These are phyloP conservation scores for Mycena crocata DNA, from an alignment of 768 basidiomycete genomes.

Conservation along the genomic window DNA sequence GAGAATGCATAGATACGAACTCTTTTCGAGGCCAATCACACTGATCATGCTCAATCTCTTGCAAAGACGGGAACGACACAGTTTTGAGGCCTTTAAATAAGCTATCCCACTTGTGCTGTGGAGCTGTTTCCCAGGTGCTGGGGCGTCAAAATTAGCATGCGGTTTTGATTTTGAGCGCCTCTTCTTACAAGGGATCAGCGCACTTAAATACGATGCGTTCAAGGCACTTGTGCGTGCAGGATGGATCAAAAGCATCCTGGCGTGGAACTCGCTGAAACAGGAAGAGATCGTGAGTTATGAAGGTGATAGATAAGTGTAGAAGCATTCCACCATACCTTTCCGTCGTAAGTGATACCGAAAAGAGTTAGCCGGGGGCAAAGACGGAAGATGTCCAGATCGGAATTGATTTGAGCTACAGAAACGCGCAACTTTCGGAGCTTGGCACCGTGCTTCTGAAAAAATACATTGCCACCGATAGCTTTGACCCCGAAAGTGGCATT, in stretches of 20 bases:
- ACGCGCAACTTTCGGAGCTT: slow-evolving; percentile 10
- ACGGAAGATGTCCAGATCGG: not conserved
- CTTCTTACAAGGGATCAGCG: not conserved
- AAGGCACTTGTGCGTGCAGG: not conserved
- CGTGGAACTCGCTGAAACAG: not conserved
- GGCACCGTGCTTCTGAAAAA: slow-evolving; percentile 13
- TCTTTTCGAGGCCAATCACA: not conserved
- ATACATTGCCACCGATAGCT: not conserved
- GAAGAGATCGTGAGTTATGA: no score
- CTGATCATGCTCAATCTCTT: not conserved
- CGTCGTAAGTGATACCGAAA: slow-evolving; percentile 5
- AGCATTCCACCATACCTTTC: not conserved
- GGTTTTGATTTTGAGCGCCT: not conserved
- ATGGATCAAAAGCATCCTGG: not conserved
- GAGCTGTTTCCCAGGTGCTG: no score
- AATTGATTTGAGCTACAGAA: not conserved
- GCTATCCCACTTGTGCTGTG: not conserved
- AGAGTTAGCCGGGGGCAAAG: not conserved
- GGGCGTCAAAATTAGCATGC: not conserved
- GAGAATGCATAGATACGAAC: no score
- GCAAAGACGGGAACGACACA: slow-evolving; percentile 8
- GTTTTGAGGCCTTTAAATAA: not conserved
- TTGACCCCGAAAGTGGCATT: not conserved
- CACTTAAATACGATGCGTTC: slow-evolving; percentile 10
- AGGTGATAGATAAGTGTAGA: no score